Evolutionary conservation across 108 stramenopile species (phyloP).

Genomic region (Cylindrotheca closterium): DNA sequence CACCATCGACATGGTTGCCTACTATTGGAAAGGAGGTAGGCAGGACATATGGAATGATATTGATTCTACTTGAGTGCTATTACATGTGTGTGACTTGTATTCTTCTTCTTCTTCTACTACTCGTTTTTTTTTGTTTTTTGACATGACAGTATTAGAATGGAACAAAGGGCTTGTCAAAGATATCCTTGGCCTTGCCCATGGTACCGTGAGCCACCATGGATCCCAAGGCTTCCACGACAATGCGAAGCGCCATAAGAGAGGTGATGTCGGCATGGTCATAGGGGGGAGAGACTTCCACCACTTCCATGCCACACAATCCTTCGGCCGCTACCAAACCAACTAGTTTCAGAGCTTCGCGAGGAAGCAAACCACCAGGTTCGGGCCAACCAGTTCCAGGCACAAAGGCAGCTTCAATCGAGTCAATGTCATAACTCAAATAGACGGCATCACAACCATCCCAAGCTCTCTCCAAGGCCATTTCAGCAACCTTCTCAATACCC

Average conservation of each 20-base stretch:
- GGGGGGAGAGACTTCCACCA: slow-evolving; percentile 85
- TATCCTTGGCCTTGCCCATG: slow-evolving; percentile 73
- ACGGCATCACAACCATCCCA: slow-evolving; percentile 89
- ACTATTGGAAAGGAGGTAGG: too few species aligned
- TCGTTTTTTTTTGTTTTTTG: neutral
- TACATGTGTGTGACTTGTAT: neutral
- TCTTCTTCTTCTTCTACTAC: neutral
- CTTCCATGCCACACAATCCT: slow-evolving; percentile 86
- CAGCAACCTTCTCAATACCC: slow-evolving; percentile 83
- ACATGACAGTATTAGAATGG: slow-evolving; percentile 54
- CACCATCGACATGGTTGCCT: too few species aligned
- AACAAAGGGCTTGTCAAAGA: slow-evolving; percentile 79
- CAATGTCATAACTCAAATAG: slow-evolving; percentile 89
- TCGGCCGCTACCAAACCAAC: slow-evolving; percentile 76
- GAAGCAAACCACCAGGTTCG: slow-evolving; percentile 82
- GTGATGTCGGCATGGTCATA: slow-evolving; percentile 88
- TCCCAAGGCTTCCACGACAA: slow-evolving; percentile 81
- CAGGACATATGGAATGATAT: too few species aligned
- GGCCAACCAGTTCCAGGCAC: slow-evolving; percentile 86
- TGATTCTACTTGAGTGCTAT: too few species aligned
- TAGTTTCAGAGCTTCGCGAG: slow-evolving; percentile 81
- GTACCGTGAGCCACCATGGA: slow-evolving; percentile 81
- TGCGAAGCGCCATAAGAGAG: slow-evolving; percentile 76
- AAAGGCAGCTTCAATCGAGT: slow-evolving; percentile 87
- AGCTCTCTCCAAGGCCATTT: slow-evolving; percentile 83